These are phyloP conservation scores for Chaetomiaceae sp. DNA, from an alignment of 2,329 filamentous ascomycete genomes.

Conservation along the genomic window DNA sequence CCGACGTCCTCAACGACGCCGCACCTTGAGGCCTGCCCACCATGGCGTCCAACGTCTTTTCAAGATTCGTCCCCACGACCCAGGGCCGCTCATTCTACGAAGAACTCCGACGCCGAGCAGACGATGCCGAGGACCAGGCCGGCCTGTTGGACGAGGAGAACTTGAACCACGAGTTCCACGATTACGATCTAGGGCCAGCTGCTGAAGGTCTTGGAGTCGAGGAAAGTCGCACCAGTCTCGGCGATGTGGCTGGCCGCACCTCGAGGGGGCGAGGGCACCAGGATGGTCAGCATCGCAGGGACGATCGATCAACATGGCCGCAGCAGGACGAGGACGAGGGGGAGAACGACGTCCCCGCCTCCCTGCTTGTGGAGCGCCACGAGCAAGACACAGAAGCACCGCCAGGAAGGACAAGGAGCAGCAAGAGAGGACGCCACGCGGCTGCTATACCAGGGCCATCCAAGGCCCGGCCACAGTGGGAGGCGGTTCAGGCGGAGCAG, in stretches of 20 bases:
- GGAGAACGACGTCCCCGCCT: constrained; percentile 61
- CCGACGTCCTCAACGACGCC: not conserved
- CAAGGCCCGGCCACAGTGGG: constrained; percentile 50
- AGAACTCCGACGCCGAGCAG: constrained; percentile 40
- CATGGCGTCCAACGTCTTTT: constrained; percentile 48
- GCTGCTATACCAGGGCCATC: constrained; percentile 39
- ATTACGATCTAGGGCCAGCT: constrained; percentile 46
- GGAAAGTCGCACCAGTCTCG: constrained; percentile 44
- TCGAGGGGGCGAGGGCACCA: constrained; percentile 16
- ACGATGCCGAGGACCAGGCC: constrained; percentile 40
- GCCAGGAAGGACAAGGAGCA: constrained; percentile 20
- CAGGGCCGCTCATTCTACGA: constrained; percentile 47
- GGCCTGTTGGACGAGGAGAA: constrained; percentile 51
- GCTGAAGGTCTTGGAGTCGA: constrained; percentile 40
- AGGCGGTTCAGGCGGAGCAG: constrained; percentile 49
- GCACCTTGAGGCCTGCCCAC: not conserved
- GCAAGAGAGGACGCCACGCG: constrained; percentile 21
- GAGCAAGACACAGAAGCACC: constrained; percentile 25
- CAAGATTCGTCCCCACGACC: constrained; percentile 37
- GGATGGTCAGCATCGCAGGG: constrained; percentile 18
- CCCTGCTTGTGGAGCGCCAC: constrained; percentile 55
- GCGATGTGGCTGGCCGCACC: constrained; percentile 31
- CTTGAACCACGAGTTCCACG: constrained; percentile 46
- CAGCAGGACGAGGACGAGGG: constrained; percentile 44
- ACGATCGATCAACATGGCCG: constrained; percentile 25